These are phyloP conservation scores for Sugiyamaella novakii DNA, from an alignment of 1,139 yeast species.

Conservation along the genomic window DNA sequence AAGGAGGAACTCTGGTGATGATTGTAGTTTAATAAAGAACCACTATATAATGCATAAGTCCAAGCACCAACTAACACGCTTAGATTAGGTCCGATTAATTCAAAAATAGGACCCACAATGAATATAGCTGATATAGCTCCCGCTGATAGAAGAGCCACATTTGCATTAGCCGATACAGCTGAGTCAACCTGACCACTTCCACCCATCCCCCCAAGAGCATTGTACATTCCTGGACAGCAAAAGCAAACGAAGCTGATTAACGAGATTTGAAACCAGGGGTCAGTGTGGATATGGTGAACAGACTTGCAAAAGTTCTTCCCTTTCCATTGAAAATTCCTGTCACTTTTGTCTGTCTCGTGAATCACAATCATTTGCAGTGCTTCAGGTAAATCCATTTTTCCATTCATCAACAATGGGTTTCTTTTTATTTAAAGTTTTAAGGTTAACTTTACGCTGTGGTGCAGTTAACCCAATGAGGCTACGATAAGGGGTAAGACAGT, in stretches of 20 bases:
- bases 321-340: not conserved
- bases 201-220: constrained; percentile 58
- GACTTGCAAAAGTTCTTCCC: too few relatives aligned
- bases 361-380: not conserved
- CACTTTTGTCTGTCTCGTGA: not conserved
- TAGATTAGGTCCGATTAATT: constrained; percentile 53
- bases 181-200: constrained; percentile 51
- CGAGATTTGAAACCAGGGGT: constrained; percentile 36
- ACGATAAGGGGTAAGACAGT: too few relatives aligned
- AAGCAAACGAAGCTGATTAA: constrained; percentile 38
- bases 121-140: constrained; percentile 55
- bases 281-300: not conserved
- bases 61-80: constrained; percentile 57
- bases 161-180: constrained; percentile 45
- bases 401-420: not conserved
- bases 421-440: not conserved
- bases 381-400: too few relatives aligned
- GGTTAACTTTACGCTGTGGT: not conserved
- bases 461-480: not conserved
- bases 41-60: constrained; percentile 60
- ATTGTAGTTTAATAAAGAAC: constrained; percentile 54
- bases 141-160: constrained; percentile 53
- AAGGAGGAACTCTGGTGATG: constrained; percentile 55
- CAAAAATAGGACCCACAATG: constrained; percentile 61
- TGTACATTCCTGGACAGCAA: constrained; percentile 53